Base-by-base conservation (phyloP, 192 early-diverging fungal genomes). In the Lunasporangiospora selenospora region DNA sequence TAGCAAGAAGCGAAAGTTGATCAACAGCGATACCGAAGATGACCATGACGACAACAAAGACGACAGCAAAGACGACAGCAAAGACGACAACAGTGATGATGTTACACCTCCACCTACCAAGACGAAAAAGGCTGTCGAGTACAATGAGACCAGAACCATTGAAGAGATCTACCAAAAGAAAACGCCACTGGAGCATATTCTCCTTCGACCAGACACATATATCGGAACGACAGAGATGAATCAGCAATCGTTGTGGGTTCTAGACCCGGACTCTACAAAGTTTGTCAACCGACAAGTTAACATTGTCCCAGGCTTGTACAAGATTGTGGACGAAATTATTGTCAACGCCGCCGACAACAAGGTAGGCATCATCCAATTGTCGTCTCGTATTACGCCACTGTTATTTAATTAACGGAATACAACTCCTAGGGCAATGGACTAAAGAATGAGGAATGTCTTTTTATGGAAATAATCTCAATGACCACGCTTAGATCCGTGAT, bases 261-360 rank as follows among this genome's bases (percentile, higher is more conserved):
- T 88, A 54, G 89, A 96, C 53, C 67, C 62, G 19, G 83, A 88
- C 75, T 82, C 76, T 50, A 82, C 88, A 65, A 82, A 78, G 26
- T 65, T 78, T 46, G 62, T 66, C 8, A 81, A 86, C 48, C 84
- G 89, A 44, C 75, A 85, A 11, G 85, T 94, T 29, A 87, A 59
- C 2, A 92, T 87, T 78, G 93, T 93, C 4, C 92, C 92, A 33
- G 97, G 96, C 44, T 65, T 99, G 18, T 98, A 96, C 79, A 99
- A 99, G 75, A 99, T 99, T 60, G 92, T 97, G 36, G 97, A 99
- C 70, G 97, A 99, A 76, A 97, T 99, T 58, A 80, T 99, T 12
- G 96, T 99, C 19, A 99, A 97, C 73, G 95, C 93, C 39, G 92
- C 92, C 41, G 94, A 98, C 65, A 95, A 95, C 81, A 93, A 94